A percentile compares a stretch with the other conserved stretches of the same genome.
Conservation (phyloP, 164 flowering plant species). For the Buxus sempervirens region DNA sequence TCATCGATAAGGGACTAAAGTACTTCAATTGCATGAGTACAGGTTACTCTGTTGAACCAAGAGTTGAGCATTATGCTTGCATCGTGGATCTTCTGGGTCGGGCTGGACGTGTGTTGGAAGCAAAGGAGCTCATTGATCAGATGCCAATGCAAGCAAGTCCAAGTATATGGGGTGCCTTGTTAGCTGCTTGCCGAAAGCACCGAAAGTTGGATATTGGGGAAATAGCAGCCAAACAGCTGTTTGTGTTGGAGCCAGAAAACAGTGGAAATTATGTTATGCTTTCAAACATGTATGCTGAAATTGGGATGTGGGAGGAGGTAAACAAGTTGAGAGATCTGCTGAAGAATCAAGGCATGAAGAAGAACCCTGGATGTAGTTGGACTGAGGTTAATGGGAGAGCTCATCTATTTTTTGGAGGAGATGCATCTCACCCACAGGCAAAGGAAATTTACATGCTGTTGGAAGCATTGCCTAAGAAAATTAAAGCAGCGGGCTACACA, state of each 20-base stretch:
- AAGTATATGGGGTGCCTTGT: constrained; percentile 59
- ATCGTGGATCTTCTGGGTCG: constrained; percentile 53
- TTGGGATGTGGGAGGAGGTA: constrained; percentile 57
- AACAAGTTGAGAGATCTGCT: constrained; percentile 27
- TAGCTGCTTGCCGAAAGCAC: constrained; percentile 48
- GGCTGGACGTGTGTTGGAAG: constrained; percentile 41
- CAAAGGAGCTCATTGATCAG: constrained; percentile 30
- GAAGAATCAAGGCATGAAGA: constrained; percentile 38
- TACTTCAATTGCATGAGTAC: constrained; percentile 40
- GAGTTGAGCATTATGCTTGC: constrained; percentile 52
- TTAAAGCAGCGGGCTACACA: constrained; percentile 42
- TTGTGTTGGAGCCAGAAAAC: constrained; percentile 54
- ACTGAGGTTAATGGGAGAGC: constrained; percentile 44
- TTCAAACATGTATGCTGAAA: constrained; percentile 53
- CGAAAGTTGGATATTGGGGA: constrained; percentile 48
- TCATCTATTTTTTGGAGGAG: constrained; percentile 48
- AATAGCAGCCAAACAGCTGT: constrained; percentile 44
- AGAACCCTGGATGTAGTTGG: constrained; percentile 58
- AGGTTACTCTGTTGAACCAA: constrained; percentile 31
- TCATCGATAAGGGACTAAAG: constrained; percentile 39
- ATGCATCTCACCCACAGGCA: constrained; percentile 37
- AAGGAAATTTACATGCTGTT: constrained; percentile 39
- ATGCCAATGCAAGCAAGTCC: constrained; percentile 44
- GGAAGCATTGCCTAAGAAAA: constrained; percentile 33
- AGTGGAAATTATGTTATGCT: constrained; percentile 50